Base-by-base conservation (phyloP, 225 moss, liverwort and hornwort genomes). In the Physcomitrium patens region DNA sequence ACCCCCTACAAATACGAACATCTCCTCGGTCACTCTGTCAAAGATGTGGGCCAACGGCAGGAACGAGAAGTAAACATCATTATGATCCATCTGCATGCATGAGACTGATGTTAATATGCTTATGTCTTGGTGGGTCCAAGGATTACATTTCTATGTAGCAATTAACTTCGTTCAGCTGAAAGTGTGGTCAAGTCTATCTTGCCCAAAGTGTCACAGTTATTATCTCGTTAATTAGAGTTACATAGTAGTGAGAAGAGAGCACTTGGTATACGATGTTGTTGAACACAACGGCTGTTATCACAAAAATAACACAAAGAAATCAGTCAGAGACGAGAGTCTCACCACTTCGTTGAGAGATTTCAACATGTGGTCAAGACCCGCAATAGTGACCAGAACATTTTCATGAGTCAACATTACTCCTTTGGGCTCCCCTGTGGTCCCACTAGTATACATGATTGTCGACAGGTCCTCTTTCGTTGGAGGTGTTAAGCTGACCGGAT, bases 401-500 rank as follows among this genome's bases (percentile, higher is more conserved):
- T 82, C 83, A 72, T 94, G 89, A 43, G 82, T 74, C 78, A 94
- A 65, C 72, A 87, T 85, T 46, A 89, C 94, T 47, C 94, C 94
- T 80, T 94, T 94, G 10, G 94, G 94, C 60, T 94, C 92, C 61
- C 94, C 92, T 42, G 94, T 92, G 45, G 94, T 94, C 59, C 94
- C 94, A 77, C 94, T 92, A 20, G 94, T 94, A 57, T 92, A 94
- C 94, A 94, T 94, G 42, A 92, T 94, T 61, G 94, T 94, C 47
- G 89, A 92, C 45, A 94, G 68, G 49, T 92, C 92, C 56, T 86
- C 85, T 67, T 79, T 84, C 70, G 60, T 67, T 43, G 94, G 92
- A 71, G 80, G 82, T 54, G 76, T 31, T 70, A 87, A 61, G 17
- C 74, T 85, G 10, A 78, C 73, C 12, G 73, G 63, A 61, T 85